phyloP scores from a whole-genome alignment of 306 rosid genomes.

The Medicago arabica region DNA sequence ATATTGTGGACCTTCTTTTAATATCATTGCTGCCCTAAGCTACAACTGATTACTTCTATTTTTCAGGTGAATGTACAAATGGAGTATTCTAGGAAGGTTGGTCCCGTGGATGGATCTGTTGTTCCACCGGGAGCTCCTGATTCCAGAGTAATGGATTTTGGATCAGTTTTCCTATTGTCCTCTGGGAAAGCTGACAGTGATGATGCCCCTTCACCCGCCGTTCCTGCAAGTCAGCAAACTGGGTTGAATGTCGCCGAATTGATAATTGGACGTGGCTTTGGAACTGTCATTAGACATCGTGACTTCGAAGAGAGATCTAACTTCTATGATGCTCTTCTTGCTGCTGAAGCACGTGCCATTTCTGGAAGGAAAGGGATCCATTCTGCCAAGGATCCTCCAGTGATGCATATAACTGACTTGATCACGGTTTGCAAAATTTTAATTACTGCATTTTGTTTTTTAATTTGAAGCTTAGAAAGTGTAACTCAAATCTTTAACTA shows the following conservation, averaged over 20 bases:
- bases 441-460: slow-evolving; percentile 16
- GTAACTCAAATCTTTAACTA: slow-evolving; percentile 1
- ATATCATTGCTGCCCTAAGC: slow-evolving; percentile 24
- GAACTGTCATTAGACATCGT: slow-evolving; percentile 90
- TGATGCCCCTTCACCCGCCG: slow-evolving; percentile 58
- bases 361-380: slow-evolving; percentile 84
- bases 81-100: slow-evolving; percentile 92
- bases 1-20: slow-evolving; percentile 26
- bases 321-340: slow-evolving; percentile 91
- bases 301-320: slow-evolving; percentile 98
- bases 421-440: slow-evolving; percentile 58
- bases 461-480: slow-evolving; percentile 19
- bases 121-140: slow-evolving; percentile 65
- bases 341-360: slow-evolving; percentile 88
- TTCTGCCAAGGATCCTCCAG: slow-evolving; percentile 96
- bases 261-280: slow-evolving; percentile 86
- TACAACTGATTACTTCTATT: slow-evolving; percentile 34
- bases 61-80: slow-evolving; percentile 89
- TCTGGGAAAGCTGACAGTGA: slow-evolving; percentile 72
- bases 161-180: slow-evolving; percentile 76
- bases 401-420: slow-evolving; percentile 95
- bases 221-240: slow-evolving; percentile 60
- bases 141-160: slow-evolving; percentile 96
- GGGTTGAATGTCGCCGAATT: slow-evolving; percentile 82
- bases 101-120: slow-evolving; percentile 61